Conservation (phyloP, 306 rosid species). For the Datisca glomerata region DNA sequence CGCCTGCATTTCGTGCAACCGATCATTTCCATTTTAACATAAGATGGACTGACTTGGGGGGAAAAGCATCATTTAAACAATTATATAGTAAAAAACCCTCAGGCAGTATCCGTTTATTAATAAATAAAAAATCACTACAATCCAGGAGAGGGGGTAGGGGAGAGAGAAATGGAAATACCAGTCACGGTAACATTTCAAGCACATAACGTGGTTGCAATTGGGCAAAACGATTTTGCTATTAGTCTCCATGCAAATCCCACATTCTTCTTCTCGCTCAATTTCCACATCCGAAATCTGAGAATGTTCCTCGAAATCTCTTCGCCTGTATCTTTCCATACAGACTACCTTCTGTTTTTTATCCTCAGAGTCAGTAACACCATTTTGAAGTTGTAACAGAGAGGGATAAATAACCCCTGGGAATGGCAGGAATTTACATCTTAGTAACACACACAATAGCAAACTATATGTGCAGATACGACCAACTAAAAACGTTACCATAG, state of each 20-base stretch:
- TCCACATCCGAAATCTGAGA: constrained; percentile 48
- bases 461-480: too few relatives aligned
- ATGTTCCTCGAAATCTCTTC: constrained; percentile 54
- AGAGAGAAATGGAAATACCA: constrained; percentile 37
- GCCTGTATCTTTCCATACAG: constrained; percentile 74
- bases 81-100: too few relatives aligned
- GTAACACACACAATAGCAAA: constrained; percentile 3
- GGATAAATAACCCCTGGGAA: constrained; percentile 82
- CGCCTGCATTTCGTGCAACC: constrained; percentile 43
- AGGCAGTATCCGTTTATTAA: too few relatives aligned
- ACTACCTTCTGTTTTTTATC: constrained; percentile 81
- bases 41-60: background rate
- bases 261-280: constrained; percentile 89
- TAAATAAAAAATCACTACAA: too few relatives aligned
- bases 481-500: constrained; percentile 42
- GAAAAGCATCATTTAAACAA: background rate
- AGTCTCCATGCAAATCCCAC: constrained; percentile 95
- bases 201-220: constrained; percentile 83
- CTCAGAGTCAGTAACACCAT: constrained; percentile 72
- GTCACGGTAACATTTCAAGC: constrained; percentile 88
- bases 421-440: constrained; percentile 16
- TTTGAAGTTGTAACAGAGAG: constrained; percentile 76
- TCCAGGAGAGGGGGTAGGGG: background rate
- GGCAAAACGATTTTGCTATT: constrained; percentile 84
- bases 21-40: background rate